Evolutionary conservation across 352 stramenopile species (phyloP).

Genomic region (Halophytophthora batemanensis): DNA sequence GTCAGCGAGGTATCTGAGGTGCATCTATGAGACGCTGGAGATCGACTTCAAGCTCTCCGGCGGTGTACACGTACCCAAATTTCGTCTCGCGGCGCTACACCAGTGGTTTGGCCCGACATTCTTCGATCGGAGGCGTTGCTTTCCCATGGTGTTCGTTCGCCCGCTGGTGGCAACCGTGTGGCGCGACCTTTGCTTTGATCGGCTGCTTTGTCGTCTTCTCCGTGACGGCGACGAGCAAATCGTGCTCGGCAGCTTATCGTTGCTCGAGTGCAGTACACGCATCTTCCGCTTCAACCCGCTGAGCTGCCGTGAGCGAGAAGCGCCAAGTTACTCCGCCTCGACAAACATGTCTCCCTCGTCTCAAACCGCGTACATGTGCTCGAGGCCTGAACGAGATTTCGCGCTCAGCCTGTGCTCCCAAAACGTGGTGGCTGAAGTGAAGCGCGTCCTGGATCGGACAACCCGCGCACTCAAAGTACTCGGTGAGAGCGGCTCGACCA

Average conservation of each 20-base stretch:
- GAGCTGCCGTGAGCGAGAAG: not conserved
- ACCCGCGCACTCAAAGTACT: conserved; percentile 26
- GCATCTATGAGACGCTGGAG: conserved; percentile 32
- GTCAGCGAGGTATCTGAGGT: conserved; percentile 17
- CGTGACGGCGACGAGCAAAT: conserved; percentile 38
- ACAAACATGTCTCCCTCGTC: not conserved
- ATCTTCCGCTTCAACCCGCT: conserved; percentile 27
- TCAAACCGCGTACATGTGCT: not conserved
- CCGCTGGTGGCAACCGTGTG: conserved; percentile 25
- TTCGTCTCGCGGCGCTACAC: conserved; percentile 35
- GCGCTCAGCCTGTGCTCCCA: conserved; percentile 19
- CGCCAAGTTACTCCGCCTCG: not conserved
- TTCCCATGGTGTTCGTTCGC: conserved; percentile 26
- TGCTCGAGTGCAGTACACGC: conserved; percentile 37
- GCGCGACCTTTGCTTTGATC: conserved; percentile 23
- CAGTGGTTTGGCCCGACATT: conserved; percentile 28
- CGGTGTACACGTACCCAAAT: conserved; percentile 31
- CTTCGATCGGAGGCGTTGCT: conserved; percentile 25
- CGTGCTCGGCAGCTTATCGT: conserved; percentile 26
- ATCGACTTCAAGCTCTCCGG: conserved; percentile 40
- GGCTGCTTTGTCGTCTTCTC: conserved; percentile 23
- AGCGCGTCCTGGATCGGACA: conserved; percentile 18
- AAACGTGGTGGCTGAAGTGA: conserved; percentile 16
- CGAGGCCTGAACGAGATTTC: conserved; percentile 10
- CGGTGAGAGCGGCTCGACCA: conserved; percentile 20